Base-by-base conservation (phyloP, 371 early-diverging fungal species). In the Lichtheimia ornata region DNA sequence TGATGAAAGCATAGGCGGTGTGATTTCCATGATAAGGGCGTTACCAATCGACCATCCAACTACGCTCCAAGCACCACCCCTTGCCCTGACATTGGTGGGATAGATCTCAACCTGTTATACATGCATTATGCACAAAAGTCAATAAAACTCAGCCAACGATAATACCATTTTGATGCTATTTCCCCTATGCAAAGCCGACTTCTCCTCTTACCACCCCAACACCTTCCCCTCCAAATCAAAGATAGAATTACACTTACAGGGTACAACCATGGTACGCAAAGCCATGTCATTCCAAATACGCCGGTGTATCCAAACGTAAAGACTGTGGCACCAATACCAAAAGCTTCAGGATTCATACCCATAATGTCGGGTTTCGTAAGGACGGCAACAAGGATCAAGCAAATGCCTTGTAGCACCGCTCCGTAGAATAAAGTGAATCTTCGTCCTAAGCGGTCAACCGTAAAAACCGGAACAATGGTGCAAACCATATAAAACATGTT, bases 161-260 rank as follows among this genome's bases (percentile, higher is more conserved):
- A 53, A 27, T 24, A 15, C 5, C 18, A 25, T 5, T 43, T 51
- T 35, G 35, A 35, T 22, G 35, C 14, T 35, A 9, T 13, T 58
- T 91, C 87, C 24, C 25, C 42, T 12, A 45, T 96, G 95, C 94
- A 4, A 14, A 15, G 2, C 45, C 13, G 2, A 17, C 18, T 14
- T 17, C 28, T 28, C 28, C 28, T 28, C 15, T 15, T 1, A 14
- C 35, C 27, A 4, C 15, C 12, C 17, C 41, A 20, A 18, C 22
- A 22, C 22, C 22, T 6, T 6, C 35, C 27, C 5, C 15, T 22
- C 17, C 41, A 40, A 18, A 18, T 20, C 11, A 18, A 40, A 15
- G 15, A 4, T 5, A 53, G 5, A 49, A 28, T 35, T 2, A 35
- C 35, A 35, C 35, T 61, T 50, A 66, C 70, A 20, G 75, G 77